phyloP scores from a whole-genome alignment of 129 eudicot species.

The Escallonia rubra region DNA sequence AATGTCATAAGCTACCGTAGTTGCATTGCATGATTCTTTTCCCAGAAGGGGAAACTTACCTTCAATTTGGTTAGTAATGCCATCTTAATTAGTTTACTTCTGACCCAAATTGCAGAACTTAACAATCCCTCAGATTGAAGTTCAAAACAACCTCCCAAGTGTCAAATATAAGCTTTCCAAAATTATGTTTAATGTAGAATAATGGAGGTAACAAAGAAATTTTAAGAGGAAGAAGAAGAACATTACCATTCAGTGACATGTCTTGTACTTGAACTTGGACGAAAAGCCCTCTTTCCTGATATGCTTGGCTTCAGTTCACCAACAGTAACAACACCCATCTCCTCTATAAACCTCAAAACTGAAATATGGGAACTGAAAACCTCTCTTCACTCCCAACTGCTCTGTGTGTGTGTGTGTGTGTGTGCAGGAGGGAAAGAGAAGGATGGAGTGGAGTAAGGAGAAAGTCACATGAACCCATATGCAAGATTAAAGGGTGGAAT shows the following conservation, averaged over 20 bases:
- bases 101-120: too few species aligned
- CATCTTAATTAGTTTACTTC: too few species aligned
- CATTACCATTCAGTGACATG: conserved; percentile 75
- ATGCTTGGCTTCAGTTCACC: conserved; percentile 88
- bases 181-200: neutral
- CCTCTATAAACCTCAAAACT: conserved; percentile 9
- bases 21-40: too few species aligned
- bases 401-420: conserved; percentile 13
- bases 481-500: conserved; percentile 61
- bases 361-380: neutral
- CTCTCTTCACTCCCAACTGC: neutral
- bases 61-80: too few species aligned
- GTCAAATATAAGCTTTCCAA: neutral
- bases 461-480: conserved; percentile 47
- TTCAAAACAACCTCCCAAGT: neutral
- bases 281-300: conserved; percentile 82
- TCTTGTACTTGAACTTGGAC: conserved; percentile 73
- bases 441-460: conserved; percentile 8
- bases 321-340: conserved; percentile 80
- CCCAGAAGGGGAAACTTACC: too few species aligned
- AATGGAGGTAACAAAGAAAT: neutral
- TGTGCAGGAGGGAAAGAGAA: conserved; percentile 19
- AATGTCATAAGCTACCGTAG: too few species aligned
- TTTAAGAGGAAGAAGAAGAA: conserved; percentile 7
- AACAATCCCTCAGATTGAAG: neutral